Percentiles rank a stretch among this genome's conserved stretches.
Evolutionary conservation across 768 basidiomycete species (phyloP).

Genomic region (Lentinula aciculospora): DNA sequence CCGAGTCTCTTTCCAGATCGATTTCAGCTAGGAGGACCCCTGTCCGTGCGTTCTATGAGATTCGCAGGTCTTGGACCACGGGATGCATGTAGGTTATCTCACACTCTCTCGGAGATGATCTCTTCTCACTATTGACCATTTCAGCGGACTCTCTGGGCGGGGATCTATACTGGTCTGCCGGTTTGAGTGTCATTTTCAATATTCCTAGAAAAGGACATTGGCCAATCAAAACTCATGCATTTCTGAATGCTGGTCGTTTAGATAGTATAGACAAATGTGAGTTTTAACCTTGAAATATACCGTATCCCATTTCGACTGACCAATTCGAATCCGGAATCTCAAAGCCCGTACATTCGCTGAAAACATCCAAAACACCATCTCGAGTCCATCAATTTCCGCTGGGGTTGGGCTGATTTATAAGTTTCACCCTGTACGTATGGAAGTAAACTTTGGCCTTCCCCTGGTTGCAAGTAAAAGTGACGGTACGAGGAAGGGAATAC

Average conservation of each 20-base stretch:
- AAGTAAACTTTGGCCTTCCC: constrained; percentile 85
- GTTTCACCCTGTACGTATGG: constrained; percentile 79
- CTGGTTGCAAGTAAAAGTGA: constrained; percentile 61
- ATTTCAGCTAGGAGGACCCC: constrained; percentile 90
- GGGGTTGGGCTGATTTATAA: constrained; percentile 82
- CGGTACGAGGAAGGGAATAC: constrained; percentile 48
- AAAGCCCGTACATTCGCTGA: constrained; percentile 32
- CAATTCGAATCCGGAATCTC: background rate
- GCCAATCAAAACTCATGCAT: constrained; percentile 79
- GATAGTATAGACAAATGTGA: constrained; percentile 54
- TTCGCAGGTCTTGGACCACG: constrained; percentile 72
- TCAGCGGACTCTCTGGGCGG: constrained; percentile 84
- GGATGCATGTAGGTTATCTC: constrained; percentile 53
- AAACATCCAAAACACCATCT: constrained; percentile 34
- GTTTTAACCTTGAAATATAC: constrained; percentile 16
- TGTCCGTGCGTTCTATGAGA: constrained; percentile 74
- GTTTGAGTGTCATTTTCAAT: constrained; percentile 69
- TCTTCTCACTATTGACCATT: background rate
- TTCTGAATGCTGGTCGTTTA: constrained; percentile 77
- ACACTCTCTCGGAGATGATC: constrained; percentile 4
- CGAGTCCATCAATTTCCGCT: constrained; percentile 66
- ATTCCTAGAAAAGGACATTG: constrained; percentile 71
- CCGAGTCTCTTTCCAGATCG: constrained; percentile 72
- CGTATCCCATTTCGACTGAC: background rate
- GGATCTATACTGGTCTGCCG: constrained; percentile 74